Conservation (phyloP, 2,329 filamentous ascomycete genomes). For the Zymoseptoria crescenta region DNA sequence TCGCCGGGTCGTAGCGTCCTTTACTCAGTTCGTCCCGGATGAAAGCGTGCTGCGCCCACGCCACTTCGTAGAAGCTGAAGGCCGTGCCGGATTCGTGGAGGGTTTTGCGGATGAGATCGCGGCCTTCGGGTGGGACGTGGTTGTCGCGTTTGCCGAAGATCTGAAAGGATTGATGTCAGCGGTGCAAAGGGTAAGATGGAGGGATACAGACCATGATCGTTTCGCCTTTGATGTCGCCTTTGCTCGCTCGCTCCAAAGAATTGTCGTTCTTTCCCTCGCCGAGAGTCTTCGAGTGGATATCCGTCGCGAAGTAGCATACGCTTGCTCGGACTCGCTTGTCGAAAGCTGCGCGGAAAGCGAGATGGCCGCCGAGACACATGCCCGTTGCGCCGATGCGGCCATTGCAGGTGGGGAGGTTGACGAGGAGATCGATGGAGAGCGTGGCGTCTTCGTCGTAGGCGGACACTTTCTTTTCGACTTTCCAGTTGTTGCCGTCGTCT, state of each 20-base stretch:
- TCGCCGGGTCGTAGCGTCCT: slow-evolving; percentile 83
- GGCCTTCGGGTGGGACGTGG: slow-evolving; percentile 74
- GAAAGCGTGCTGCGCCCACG: slow-evolving; percentile 93
- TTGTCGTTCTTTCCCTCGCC: slow-evolving; percentile 61
- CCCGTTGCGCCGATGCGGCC: slow-evolving; percentile 50
- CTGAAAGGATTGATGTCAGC: slow-evolving; percentile 22
- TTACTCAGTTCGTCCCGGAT: slow-evolving; percentile 85
- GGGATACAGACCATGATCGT: slow-evolving; percentile 54
- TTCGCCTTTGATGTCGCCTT: slow-evolving; percentile 63
- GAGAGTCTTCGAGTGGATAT: slow-evolving; percentile 73
- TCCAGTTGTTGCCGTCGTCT: slow-evolving; percentile 78
- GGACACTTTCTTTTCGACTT: slow-evolving; percentile 67
- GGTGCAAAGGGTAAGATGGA: neutral
- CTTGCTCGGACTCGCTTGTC: slow-evolving; percentile 69
- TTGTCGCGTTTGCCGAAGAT: slow-evolving; percentile 90
- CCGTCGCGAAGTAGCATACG: slow-evolving; percentile 87
- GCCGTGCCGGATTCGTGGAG: slow-evolving; percentile 66
- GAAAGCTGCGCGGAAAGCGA: slow-evolving; percentile 65
- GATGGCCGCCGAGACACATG: slow-evolving; percentile 90
- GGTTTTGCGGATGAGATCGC: slow-evolving; percentile 75
- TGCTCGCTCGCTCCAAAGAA: slow-evolving; percentile 42
- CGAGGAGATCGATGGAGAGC: slow-evolving; percentile 36
- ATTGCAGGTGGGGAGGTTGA: slow-evolving; percentile 46
- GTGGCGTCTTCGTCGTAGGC: slow-evolving; percentile 65
- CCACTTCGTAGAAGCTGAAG: slow-evolving; percentile 80